Percentiles rank a stretch among this genome's conserved stretches.
Evolutionary conservation across 2,329 filamentous ascomycete genomes (phyloP).

Genomic region (Pezizomycotina sp.): DNA sequence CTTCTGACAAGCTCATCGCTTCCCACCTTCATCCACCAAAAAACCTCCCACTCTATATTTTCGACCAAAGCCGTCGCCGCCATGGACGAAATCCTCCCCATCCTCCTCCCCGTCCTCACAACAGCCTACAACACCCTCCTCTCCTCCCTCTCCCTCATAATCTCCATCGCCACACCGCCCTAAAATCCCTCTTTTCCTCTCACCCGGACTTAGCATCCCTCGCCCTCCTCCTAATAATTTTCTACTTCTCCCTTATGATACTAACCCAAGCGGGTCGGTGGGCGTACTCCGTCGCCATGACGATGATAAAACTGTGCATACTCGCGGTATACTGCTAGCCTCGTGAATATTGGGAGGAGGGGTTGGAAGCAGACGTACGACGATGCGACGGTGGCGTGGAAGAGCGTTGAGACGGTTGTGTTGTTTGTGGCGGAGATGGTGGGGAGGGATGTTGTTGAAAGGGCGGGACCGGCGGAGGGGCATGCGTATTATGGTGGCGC

Average conservation of each 20-base stretch:
- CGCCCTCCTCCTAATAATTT: conserved; percentile 17
- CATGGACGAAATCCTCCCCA: too few species aligned
- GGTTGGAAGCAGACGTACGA: conserved; percentile 7
- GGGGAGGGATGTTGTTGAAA: too few species aligned
- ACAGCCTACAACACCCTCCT: too few species aligned
- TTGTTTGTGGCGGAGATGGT: conserved; percentile 10
- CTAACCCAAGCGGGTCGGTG: conserved; percentile 19
- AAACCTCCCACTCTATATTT: too few species aligned
- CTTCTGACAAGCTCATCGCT: too few species aligned
- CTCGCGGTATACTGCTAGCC: conserved; percentile 7
- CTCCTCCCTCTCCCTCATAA: conserved; percentile 6
- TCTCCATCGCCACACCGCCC: conserved; percentile 7
- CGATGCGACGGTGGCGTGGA: too few species aligned
- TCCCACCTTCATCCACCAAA: too few species aligned
- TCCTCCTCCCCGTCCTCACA: too few species aligned
- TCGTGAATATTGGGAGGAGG: conserved; percentile 13
- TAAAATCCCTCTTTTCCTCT: conserved; percentile 9
- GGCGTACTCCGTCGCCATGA: conserved; percentile 16
- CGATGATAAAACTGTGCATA: conserved; percentile 9
- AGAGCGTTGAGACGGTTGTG: too few species aligned
- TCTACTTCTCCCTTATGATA: conserved; percentile 20
- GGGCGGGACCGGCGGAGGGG: too few species aligned
- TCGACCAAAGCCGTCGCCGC: too few species aligned
- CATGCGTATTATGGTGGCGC: too few species aligned
- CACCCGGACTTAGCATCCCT: conserved; percentile 20